Conservation (phyloP, 768 basidiomycete genomes). For the Leccinum aurantiacum region DNA sequence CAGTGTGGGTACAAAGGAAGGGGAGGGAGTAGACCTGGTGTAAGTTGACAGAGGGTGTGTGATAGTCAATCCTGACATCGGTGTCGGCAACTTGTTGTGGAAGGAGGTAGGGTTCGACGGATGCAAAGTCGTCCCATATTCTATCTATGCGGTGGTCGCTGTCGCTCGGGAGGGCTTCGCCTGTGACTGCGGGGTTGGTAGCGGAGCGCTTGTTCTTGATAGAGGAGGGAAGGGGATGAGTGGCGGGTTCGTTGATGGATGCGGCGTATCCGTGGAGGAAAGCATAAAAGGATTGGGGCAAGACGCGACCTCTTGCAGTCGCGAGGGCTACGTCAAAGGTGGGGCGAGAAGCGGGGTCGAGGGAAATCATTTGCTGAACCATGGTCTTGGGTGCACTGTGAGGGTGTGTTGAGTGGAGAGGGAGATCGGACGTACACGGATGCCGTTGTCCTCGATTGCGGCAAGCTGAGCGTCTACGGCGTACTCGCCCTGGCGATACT, state of each 20-base stretch:
- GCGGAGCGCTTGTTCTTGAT: slow-evolving; percentile 20
- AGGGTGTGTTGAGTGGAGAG: neutral
- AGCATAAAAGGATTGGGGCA: slow-evolving; percentile 93
- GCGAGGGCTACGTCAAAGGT: slow-evolving; percentile 80
- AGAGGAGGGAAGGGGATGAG: slow-evolving; percentile 41
- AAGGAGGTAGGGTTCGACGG: slow-evolving; percentile 68
- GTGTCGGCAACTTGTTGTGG: slow-evolving; percentile 46
- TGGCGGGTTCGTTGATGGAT: slow-evolving; percentile 69
- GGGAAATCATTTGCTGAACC: slow-evolving; percentile 86
- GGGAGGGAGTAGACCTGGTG: slow-evolving; percentile 50
- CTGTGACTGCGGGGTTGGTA: slow-evolving; percentile 22
- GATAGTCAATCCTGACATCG: slow-evolving; percentile 59
- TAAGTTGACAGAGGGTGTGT: slow-evolving; percentile 45
- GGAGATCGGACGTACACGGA: slow-evolving; percentile 59
- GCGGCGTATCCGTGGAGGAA: slow-evolving; percentile 90
- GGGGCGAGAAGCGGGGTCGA: slow-evolving; percentile 75
- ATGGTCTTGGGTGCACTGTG: slow-evolving; percentile 55
- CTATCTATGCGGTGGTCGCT: slow-evolving; percentile 82
- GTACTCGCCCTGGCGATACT: slow-evolving; percentile 85
- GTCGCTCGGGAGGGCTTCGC: slow-evolving; percentile 60
- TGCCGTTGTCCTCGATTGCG: slow-evolving; percentile 75
- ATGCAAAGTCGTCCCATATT: slow-evolving; percentile 86
- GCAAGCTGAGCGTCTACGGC: slow-evolving; percentile 70
- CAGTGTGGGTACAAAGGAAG: neutral
- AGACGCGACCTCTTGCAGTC: slow-evolving; percentile 71